Base-by-base conservation (phyloP, 2,329 filamentous ascomycete genomes). In the Zymoseptoria brevis region DNA sequence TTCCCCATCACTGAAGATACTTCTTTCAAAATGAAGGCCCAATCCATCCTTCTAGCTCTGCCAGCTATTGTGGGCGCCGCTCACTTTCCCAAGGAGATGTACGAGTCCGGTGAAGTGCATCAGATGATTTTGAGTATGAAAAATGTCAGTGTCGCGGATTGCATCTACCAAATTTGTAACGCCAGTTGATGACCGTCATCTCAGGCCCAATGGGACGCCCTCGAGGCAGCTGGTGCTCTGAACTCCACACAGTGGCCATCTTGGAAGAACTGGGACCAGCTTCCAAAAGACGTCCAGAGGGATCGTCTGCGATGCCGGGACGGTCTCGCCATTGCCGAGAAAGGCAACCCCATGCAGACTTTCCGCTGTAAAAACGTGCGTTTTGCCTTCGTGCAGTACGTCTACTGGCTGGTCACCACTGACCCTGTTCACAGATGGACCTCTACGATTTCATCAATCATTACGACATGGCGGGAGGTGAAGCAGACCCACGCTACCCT, bases 371-470 rank as follows among this genome's bases (percentile, higher is more conserved):
- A 70, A 50, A 74, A 73, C 57, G 71, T 73, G 55, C 64, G 69
- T 51, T n/a, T 35, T 8, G 8, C 11, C 29, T 52, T 11, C 22
- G 7, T 21, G 30, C 21, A 19, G 21, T 2, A 16, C 7, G 26
- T 29, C 26, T 29, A 19, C 11, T 16, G 52, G 51, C 13, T 24
- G 50, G 3, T 48, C 24, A 19, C 8, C 48, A 21, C 57, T 59
- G 22, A 59, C 19, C 13, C 7, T n/a, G 19, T 13, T 29, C 8
- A 1, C 35, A 64, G 60, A 63, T 77, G 57, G 75, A 78, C 58
- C 62, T 77, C 49, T 66, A 70, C 55, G 73, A 70, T 55, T 77
- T 76, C 65, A 60, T 77, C 49, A 68, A 69, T 49, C 75, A 78
- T 60, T 68, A 72, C 29, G 69, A 74, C 45, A 66, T 77, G 68